These are phyloP conservation scores for Salpingoeca rosetta DNA, from an alignment of 78 protist genomes.

Conservation along the genomic window DNA sequence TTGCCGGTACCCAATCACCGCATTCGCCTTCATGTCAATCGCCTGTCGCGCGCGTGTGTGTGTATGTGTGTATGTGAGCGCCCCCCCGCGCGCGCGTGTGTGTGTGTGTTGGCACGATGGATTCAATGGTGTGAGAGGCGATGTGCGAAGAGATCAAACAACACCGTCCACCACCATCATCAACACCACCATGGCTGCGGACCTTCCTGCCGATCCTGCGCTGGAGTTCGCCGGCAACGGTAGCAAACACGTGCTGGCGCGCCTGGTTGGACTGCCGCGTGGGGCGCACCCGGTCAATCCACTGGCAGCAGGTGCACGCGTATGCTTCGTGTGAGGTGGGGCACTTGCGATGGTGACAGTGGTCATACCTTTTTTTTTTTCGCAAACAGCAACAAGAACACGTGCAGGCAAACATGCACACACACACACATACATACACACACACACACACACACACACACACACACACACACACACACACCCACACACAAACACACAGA, in stretches of 20 bases:
- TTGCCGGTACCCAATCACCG: constrained; percentile 74
- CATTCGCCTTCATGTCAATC: constrained; percentile 68
- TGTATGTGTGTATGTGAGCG: not conserved
- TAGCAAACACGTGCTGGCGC: constrained; percentile 49
- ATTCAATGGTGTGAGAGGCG: not conserved
- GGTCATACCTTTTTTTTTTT: too few species aligned
- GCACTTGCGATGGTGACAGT: too few species aligned
- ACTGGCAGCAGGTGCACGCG: too few species aligned
- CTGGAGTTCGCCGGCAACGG: constrained; percentile 58
- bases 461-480: too few species aligned
- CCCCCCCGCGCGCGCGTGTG: not conserved
- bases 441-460: too few species aligned
- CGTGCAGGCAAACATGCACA: too few species aligned
- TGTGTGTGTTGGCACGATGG: too few species aligned
- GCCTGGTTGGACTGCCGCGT: constrained; percentile 66
- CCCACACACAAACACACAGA: too few species aligned
- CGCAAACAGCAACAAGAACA: too few species aligned
- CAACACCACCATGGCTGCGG: not conserved
- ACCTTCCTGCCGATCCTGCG: constrained; percentile 69
- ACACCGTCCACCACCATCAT: too few species aligned
- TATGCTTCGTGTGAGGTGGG: too few species aligned
- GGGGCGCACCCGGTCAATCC: constrained; percentile 19
- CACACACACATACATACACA: too few species aligned
- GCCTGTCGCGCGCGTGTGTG: not conserved
- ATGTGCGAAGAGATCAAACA: not conserved